Base-by-base conservation (phyloP, 768 basidiomycete genomes). In the Coprinopsis marcescibilis region DNA sequence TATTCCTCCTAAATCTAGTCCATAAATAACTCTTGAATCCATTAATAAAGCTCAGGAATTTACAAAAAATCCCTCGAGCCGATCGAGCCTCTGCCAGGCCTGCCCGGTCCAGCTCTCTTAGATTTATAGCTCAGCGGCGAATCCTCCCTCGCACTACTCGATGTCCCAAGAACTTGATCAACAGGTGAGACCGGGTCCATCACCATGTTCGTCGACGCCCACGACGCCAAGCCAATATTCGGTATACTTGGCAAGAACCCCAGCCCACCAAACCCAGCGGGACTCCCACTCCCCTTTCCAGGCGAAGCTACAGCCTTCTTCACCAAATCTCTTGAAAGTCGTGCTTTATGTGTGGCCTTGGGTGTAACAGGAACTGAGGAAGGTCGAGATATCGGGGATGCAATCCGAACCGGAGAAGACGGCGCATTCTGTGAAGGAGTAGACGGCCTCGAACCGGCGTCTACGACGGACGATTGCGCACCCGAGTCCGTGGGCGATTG, bases 191-290 rank as follows among this genome's bases (percentile, higher is more conserved):
- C 38, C 11, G 38, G 38, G 21, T 40, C 38, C 38, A 24, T 40
- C 17, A 8, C 21, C 5, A 40, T 17, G 15, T 40, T 40, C 38
- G 38, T 24, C 17, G 38, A 5, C 5, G 38, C 38, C 38, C 38
- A 40, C 38, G 38, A 40, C 21, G 38, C 38, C 38, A 40, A 24
- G 11, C 38, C 21, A 20, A 40, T 40, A 17, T 36, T 36, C 7
- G 35, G 35, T 36, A 36, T 36, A 36, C 19, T 36, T 23, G 38
- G 38, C 21, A 40, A 8, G 21, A 40, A 40, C 17, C 38, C 38
- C 17, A 40, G 21, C 35, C 35, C 35, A 23, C 38, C 38, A 20
- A 40, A 40, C 8, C 38, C 38, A 24, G 21, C 20, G 4, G 38
- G 38, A 24, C 38, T 40, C n/a, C n/a, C n/a, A 15, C 20, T 36